Conservation (phyloP, 2,329 filamentous ascomycete genomes). For the Microascus cirrosus region DNA sequence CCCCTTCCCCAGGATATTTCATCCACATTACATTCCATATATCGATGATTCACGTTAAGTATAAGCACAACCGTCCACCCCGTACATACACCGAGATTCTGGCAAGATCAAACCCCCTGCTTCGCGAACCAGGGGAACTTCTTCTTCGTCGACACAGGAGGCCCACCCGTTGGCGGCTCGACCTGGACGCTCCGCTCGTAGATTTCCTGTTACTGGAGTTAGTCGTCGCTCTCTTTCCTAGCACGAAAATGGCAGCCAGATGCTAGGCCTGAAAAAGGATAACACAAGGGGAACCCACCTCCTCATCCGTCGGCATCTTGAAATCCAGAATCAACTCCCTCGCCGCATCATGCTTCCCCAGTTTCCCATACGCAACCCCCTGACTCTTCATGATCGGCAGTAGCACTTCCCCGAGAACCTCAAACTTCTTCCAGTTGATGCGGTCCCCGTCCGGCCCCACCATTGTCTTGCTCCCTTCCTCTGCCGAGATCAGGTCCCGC, state of each 20-base stretch:
- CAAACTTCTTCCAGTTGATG: slow-evolving; percentile 98
- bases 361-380: slow-evolving; percentile 65
- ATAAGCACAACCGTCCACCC: not conserved
- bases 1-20: too few relatives aligned
- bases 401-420: slow-evolving; percentile 86
- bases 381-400: slow-evolving; percentile 88
- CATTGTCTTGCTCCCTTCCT: slow-evolving; percentile 86
- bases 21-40: too few relatives aligned
- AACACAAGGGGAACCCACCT: slow-evolving; percentile 45
- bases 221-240: not conserved
- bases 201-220: slow-evolving; percentile 35
- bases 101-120: not conserved
- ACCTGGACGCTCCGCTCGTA: slow-evolving; percentile 51
- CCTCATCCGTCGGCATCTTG: slow-evolving; percentile 73
- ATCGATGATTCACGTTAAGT: not conserved
- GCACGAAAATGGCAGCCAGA: not conserved
- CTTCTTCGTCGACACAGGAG: slow-evolving; percentile 43
- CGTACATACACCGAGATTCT: not conserved
- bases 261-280: too few relatives aligned
- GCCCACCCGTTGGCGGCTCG: slow-evolving; percentile 35
- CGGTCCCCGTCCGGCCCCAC: slow-evolving; percentile 57
- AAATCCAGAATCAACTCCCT: slow-evolving; percentile 71
- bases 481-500: slow-evolving; percentile 80
- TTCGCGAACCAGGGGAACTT: slow-evolving; percentile 54
- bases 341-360: slow-evolving; percentile 58